Evolutionary conservation across 1,139 yeast species (phyloP), one percentile per base, ranked within the genome.

Genomic region (Pichia sp.): DNA sequence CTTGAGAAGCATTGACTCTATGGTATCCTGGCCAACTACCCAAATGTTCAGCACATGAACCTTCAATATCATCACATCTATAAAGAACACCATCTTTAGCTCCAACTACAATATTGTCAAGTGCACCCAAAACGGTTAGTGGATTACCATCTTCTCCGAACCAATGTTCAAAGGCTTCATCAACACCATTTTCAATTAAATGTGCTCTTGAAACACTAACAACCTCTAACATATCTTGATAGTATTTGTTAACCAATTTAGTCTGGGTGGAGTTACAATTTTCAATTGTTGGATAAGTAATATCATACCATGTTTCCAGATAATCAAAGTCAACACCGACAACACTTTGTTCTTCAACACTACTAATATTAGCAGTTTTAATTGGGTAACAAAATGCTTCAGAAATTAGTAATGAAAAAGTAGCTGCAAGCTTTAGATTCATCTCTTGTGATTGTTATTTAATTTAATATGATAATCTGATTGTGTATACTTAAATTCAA

Each of bases 311-410:
- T 16, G 52, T 46, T 3, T 49, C 44, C 18, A 49, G 29, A 19
- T 49, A 52, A 11, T 39, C 39, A n/a, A 34, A 39, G 22, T 41
- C 30, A 2, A 42, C 22, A 39, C 54, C 54, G 13, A 16, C 39
- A 33, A 50, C 22, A 13, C 84, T 83, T 88, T 87, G 83, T 67
- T 70, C 77, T 50, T 72, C 71, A 58, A 71, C 77, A 50, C 72
- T 72, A 58, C 87, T 87, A 39, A 81, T 81, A 53, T 90, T 83
- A 65, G 84, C 91, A 41, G 78, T 86, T 34, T 73, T 18, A 14
- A 38, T 34, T 19, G 47, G 46, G 18, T 25, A 29, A n/a, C 54
- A 34, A 28, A 25, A 38, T 19, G 36, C 25, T 16, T 13, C 11
- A n/a, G 41, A 14, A n/a, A 27, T 14, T 27, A 42, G 28, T n/a